A percentile compares a stretch with the other conserved stretches of the same genome.
Evolutionary conservation across 169 alveolate genomes (phyloP).

Genomic region (Eimeria maxima): DNA sequence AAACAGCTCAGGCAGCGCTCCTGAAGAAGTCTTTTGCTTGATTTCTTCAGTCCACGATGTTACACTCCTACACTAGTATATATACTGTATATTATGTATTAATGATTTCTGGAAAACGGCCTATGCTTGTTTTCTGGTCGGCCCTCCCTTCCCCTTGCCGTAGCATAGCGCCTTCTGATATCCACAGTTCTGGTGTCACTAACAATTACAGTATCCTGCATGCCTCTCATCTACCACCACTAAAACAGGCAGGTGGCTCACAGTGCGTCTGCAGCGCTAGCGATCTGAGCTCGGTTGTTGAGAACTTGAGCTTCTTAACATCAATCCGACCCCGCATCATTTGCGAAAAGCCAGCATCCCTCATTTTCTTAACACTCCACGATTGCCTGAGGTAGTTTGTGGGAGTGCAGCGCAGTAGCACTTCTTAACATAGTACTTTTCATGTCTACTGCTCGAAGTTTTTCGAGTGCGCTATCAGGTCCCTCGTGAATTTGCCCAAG

Average conservation of each 20-base stretch:
- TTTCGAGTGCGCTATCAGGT: too few relatives aligned
- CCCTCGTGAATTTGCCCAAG: too few relatives aligned
- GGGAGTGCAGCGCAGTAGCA: background rate
- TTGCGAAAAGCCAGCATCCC: constrained; percentile 36
- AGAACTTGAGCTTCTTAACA: constrained; percentile 78
- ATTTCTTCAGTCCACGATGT: background rate
- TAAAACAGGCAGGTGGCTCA: background rate
- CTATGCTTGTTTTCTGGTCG: background rate
- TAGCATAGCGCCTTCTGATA: background rate
- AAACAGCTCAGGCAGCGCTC: background rate
- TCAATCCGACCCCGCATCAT: constrained; percentile 53
- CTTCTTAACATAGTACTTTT: background rate
- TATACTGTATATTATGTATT: too few relatives aligned
- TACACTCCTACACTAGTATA: too few relatives aligned
- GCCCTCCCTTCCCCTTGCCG: background rate
- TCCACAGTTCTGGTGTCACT: background rate
- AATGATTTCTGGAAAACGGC: too few relatives aligned
- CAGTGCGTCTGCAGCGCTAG: constrained; percentile 79
- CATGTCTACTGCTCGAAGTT: background rate
- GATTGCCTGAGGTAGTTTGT: background rate
- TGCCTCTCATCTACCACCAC: background rate
- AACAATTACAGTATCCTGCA: background rate
- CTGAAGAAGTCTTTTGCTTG: background rate
- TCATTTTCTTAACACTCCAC: background rate
- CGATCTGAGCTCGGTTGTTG: constrained; percentile 76